These are phyloP conservation scores for Chimonanthus praecox DNA, from an alignment of 164 flowering plant genomes.

Conservation along the genomic window DNA sequence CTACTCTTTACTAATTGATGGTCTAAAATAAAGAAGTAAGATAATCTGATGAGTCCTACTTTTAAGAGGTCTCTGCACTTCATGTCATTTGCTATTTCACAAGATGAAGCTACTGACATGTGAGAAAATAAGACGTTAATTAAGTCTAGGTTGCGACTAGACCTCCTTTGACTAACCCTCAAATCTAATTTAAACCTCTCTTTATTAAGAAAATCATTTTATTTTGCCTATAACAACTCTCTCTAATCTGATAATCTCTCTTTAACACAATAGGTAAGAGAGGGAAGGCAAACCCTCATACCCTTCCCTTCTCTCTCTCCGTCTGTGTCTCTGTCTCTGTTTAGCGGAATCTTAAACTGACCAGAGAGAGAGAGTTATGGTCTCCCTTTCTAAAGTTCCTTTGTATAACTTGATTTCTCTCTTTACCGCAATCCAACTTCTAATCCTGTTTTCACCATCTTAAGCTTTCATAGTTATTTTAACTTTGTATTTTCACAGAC, in stretches of 20 bases:
- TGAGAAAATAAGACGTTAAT: background rate
- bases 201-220: background rate
- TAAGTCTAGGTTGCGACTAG: background rate
- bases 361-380: no score
- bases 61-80: no score
- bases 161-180: background rate
- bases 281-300: background rate
- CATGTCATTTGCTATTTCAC: no score
- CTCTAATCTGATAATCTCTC: background rate
- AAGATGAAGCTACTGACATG: no score
- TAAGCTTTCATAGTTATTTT: no score
- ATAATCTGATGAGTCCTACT: no score
- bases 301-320: background rate
- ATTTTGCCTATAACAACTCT: background rate
- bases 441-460: background rate
- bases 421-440: slow-evolving; percentile 9
- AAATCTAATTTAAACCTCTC: background rate
- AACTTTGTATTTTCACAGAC: background rate
- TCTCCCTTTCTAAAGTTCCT: no score
- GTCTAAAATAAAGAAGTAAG: no score
- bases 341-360: no score
- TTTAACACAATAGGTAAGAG: background rate
- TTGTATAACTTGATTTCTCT: background rate
- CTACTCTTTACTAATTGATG: no score
- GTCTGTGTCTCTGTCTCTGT: background rate